Evolutionary conservation across 345 rosid genomes (phyloP).

Genomic region (Garcia nutans): DNA sequence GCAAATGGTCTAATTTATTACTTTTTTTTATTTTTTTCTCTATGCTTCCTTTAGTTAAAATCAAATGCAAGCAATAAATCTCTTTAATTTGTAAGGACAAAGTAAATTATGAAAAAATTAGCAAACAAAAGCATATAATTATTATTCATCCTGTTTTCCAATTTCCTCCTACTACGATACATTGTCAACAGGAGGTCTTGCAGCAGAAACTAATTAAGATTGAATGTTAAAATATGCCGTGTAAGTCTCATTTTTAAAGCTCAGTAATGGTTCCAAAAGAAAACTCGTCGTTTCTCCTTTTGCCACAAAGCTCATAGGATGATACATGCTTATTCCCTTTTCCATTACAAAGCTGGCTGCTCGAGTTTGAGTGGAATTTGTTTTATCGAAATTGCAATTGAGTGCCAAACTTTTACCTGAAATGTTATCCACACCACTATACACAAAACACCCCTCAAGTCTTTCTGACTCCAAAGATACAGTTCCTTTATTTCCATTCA

Average conservation of each 20-base stretch:
- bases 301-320: constrained; percentile 80
- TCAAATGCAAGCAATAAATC: no score
- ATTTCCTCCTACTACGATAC: no score
- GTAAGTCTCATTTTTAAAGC: constrained; percentile 74
- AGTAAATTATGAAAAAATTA: no score
- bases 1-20: neutral
- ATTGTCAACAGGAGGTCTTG: no score
- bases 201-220: constrained; percentile 11
- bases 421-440: constrained; percentile 35
- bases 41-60: no score
- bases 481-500: constrained; percentile 52
- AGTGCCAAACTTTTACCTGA: constrained; percentile 42
- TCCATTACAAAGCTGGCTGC: constrained; percentile 51
- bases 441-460: constrained; percentile 60
- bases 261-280: constrained; percentile 65
- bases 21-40: neutral
- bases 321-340: constrained; percentile 52
- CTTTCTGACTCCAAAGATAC: constrained; percentile 56
- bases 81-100: no score
- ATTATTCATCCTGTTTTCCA: no score
- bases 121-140: no score
- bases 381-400: constrained; percentile 41
- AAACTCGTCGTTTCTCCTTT: constrained; percentile 56
- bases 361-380: constrained; percentile 26
- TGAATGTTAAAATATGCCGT: constrained; percentile 69